Conservation (phyloP, 2,329 filamentous ascomycete species). For the Celoporthe dispersa region DNA sequence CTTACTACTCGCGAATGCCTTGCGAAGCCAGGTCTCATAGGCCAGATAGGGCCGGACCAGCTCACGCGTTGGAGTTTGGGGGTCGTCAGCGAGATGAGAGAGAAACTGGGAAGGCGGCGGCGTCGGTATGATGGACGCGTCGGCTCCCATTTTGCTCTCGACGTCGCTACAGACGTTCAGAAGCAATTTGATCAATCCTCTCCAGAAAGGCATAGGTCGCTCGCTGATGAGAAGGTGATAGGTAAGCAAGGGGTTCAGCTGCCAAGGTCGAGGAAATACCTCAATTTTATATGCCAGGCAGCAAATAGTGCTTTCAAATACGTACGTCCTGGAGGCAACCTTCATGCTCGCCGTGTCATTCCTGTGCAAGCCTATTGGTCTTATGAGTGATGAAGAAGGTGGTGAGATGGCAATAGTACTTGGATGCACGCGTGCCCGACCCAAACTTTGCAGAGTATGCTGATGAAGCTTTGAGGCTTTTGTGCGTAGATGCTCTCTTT, state of each 20-base stretch:
- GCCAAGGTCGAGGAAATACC: neutral
- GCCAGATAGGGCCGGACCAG: neutral
- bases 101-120: neutral
- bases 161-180: neutral
- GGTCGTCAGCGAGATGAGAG: neutral
- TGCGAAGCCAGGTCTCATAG: neutral
- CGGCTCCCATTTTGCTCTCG: neutral
- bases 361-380: neutral
- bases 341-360: neutral
- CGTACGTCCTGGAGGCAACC: neutral
- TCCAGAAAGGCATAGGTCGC: neutral
- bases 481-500: neutral
- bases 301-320: neutral
- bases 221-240: neutral
- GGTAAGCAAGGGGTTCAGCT: neutral
- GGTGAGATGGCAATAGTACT: neutral
- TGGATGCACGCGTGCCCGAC: neutral
- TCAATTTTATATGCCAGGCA: neutral
- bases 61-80: neutral
- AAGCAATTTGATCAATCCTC: neutral
- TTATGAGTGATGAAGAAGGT: neutral
- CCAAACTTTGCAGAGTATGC: neutral
- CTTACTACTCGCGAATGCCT: neutral
- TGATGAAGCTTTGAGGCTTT: neutral
- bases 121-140: neutral